These are phyloP conservation scores for Kazachstania bromeliacearum DNA, from an alignment of 805 yeast species.

Conservation along the genomic window DNA sequence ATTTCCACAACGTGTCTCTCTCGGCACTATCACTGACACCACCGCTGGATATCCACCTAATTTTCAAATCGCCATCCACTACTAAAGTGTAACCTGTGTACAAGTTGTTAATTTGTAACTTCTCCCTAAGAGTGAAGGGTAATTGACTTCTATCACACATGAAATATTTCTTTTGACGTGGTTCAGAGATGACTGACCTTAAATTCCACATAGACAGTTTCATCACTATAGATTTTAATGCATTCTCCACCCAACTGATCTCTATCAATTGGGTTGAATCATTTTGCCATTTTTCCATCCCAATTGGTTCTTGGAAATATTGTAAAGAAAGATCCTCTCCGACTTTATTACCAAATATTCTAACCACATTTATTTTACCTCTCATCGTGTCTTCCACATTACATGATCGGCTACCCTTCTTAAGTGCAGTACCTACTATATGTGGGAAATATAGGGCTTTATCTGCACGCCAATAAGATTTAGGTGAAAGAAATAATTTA, in stretches of 20 bases:
- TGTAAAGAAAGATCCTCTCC: conserved; percentile 61
- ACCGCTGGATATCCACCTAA: conserved; percentile 92
- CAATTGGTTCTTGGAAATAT: conserved; percentile 5
- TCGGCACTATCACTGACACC: conserved; percentile 57
- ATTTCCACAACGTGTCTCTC: conserved; percentile 33
- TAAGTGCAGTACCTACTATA: conserved; percentile 47
- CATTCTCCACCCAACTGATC: conserved; percentile 63
- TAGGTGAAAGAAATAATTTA: conserved; percentile 74
- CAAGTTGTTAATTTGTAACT: conserved; percentile 57
- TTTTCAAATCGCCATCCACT: conserved; percentile 61
- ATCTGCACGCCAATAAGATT: conserved; percentile 63
- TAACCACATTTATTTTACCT: conserved; percentile 25
- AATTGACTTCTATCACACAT: conserved; percentile 54
- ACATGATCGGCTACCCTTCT: conserved; percentile 20
- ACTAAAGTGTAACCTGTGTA: conserved; percentile 79
- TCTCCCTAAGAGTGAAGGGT: conserved; percentile 46
- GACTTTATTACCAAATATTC: conserved; percentile 32
- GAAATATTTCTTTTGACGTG: conserved; percentile 50
- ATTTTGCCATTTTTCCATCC: conserved; percentile 6
- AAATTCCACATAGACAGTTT: conserved; percentile 36
- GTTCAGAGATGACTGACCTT: conserved; percentile 30
- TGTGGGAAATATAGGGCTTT: conserved; percentile 79
- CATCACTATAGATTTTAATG: conserved; percentile 57
- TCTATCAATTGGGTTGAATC: conserved; percentile 57
- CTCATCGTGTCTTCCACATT: conserved; percentile 23